Evolutionary conservation across 371 early-diverging fungal species (phyloP).

Genomic region (Blyttiomyces sp.): DNA sequence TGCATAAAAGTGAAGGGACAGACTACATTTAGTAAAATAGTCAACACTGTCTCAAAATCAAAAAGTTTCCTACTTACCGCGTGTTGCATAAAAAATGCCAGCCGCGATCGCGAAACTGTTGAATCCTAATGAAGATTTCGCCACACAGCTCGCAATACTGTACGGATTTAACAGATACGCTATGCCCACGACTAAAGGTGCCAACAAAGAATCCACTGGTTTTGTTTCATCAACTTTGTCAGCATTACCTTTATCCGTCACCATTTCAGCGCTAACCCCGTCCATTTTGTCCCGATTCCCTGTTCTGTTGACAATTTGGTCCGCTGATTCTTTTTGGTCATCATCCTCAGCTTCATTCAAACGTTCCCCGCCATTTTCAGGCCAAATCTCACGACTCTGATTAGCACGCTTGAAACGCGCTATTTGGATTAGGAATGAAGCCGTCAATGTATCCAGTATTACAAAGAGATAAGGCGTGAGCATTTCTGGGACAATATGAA

Average conservation of each 20-base stretch:
- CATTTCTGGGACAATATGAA: conserved; percentile 56
- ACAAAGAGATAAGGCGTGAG: conserved; percentile 60
- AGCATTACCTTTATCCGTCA: background rate
- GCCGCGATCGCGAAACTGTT: conserved; percentile 66
- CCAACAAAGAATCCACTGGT: conserved; percentile 29
- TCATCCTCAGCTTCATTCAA: background rate
- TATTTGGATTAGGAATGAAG: conserved; percentile 51
- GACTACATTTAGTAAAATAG: no score
- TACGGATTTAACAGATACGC: conserved; percentile 82
- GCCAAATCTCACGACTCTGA: no score
- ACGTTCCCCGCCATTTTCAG: background rate
- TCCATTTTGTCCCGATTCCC: background rate
- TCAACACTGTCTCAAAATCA: no score
- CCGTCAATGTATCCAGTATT: conserved; percentile 60
- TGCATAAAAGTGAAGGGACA: no score
- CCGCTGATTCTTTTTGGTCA: background rate
- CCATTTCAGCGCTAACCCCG: background rate
- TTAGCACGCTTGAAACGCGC: conserved; percentile 28
- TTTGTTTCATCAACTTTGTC: background rate
- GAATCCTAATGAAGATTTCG: conserved; percentile 70
- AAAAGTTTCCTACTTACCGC: conserved; percentile 48
- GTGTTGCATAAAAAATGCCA: conserved; percentile 63
- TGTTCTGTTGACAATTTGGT: no score
- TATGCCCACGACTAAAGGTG: conserved; percentile 27
- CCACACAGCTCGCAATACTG: conserved; percentile 69